Base-by-base conservation (phyloP, 2,329 filamentous ascomycete genomes). In the Bipolaris sorokiniana region DNA sequence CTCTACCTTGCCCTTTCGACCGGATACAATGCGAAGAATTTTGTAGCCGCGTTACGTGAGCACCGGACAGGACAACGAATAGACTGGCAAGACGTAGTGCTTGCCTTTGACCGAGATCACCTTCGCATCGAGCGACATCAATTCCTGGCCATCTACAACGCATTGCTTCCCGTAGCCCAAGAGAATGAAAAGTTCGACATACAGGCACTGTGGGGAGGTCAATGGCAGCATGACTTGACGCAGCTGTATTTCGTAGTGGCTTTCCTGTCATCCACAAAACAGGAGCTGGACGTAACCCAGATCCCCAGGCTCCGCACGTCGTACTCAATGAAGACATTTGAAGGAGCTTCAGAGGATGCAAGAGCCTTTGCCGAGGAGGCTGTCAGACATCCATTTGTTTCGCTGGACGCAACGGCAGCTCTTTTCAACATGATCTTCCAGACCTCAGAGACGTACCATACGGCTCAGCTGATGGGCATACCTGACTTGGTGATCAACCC, bases 221-320 rank as follows among this genome's bases (percentile, higher is more conserved):
- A 86, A 60, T 99, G 96, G 94, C 87, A 89, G 61, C 86, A 96
- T 65, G 86, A 90, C 13, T 88, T 96, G 61, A 91, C 95, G 0
- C 94, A 98, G 64, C 81, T 99, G 34, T 96, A 93, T n/a, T 97
- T 98, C 73, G 86, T 98, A 51, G 89, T 90, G 62, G 92, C 92
- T 16, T 97, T 94, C 73, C 83, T 94, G 20, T 90, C 90, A 3
- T 84, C 93, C 54, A 86, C 85, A 11, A 84, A 89, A 0, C 86
- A 91, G 26, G 86, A 93, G 68, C 83, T 97, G 23, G 92, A 98
- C 73, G 90, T 91, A 3, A 90, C 88, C 11, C 90, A 90, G 34
- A 95, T 98, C 56, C 94, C 92, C 0, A 87, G 89, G 33, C 83
- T 98, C 34, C 86, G 90, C 54, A 84, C 87, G 22, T 91, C 92